Percentiles rank a stretch among this genome's conserved stretches.
phyloP scores from a whole-genome alignment of 2,329 filamentous ascomycete species.

The Aspergillus sp. region DNA sequence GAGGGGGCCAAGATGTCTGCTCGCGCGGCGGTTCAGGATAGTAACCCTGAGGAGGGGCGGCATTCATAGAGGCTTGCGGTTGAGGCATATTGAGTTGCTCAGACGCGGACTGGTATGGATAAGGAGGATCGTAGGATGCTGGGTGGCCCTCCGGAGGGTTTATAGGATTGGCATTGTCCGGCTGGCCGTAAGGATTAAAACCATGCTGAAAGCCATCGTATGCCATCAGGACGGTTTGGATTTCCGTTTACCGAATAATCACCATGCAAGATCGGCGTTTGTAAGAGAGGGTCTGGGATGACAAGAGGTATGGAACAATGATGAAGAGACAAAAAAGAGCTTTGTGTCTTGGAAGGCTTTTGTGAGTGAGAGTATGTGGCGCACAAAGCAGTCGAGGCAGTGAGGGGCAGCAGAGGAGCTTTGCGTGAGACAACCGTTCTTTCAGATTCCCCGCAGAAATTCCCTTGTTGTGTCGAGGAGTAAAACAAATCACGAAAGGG shows the following conservation, averaged over 20 bases:
- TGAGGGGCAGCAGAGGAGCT: slow-evolving; percentile 6
- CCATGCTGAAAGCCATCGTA: slow-evolving; percentile 43
- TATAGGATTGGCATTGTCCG: slow-evolving; percentile 24
- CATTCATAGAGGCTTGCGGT: slow-evolving; percentile 29
- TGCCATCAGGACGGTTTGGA: slow-evolving; percentile 32
- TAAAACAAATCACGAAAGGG: not conserved
- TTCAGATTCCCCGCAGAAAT: not conserved
- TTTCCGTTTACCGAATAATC: slow-evolving; percentile 4
- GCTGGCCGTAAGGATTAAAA: slow-evolving; percentile 29
- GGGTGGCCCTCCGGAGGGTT: slow-evolving; percentile 24
- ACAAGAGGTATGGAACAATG: slow-evolving; percentile 1
- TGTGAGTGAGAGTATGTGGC: slow-evolving; percentile 1
- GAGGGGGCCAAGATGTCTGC: slow-evolving; percentile 20
- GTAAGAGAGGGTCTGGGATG: not conserved
- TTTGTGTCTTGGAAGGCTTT: slow-evolving; percentile 5
- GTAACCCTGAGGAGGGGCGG: slow-evolving; percentile 19
- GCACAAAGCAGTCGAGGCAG: slow-evolving; percentile 1
- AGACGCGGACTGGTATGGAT: slow-evolving; percentile 32
- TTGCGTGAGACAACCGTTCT: slow-evolving; percentile 1
- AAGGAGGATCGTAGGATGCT: slow-evolving; percentile 30
- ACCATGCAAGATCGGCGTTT: not conserved
- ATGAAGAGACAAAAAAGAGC: not conserved
- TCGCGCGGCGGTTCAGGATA: slow-evolving; percentile 23
- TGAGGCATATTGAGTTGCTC: slow-evolving; percentile 39
- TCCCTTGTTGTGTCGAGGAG: not conserved